Percentiles rank a stretch among this genome's conserved stretches.
Evolutionary conservation across 768 basidiomycete genomes (phyloP).

Genomic region (Kondoa subrosea): DNA sequence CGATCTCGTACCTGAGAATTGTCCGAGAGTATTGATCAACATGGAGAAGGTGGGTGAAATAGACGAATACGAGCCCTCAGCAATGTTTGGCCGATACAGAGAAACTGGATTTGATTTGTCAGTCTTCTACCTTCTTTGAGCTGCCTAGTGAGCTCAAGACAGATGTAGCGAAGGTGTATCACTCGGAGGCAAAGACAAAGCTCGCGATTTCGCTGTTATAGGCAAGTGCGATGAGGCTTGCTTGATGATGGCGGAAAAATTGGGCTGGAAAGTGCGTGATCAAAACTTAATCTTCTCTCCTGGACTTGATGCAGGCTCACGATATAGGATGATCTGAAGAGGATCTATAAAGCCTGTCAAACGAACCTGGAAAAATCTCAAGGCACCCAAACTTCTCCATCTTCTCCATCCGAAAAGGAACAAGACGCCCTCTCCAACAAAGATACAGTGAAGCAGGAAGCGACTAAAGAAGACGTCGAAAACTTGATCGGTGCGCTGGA

Average conservation of each 20-base stretch:
- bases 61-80: constrained; percentile 7
- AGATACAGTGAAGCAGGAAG: neutral
- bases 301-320: neutral
- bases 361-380: neutral
- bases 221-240: neutral
- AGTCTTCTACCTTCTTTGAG: neutral
- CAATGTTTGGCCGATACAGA: neutral
- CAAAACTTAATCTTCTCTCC: neutral
- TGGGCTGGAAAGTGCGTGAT: neutral
- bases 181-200: neutral
- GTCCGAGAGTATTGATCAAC: constrained; percentile 78
- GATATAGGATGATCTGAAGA: neutral
- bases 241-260: neutral
- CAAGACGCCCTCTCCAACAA: neutral
- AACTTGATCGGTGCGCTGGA: neutral
- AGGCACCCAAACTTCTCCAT: too few relatives aligned
- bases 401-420: neutral
- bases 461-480: neutral
- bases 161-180: neutral
- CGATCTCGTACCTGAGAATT: constrained; percentile 39
- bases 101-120: constrained; percentile 1
- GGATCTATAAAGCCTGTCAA: neutral
- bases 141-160: neutral
- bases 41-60: constrained; percentile 56
- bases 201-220: neutral